Conservation (phyloP, 768 basidiomycete species). For the Arthromyces matolae region DNA sequence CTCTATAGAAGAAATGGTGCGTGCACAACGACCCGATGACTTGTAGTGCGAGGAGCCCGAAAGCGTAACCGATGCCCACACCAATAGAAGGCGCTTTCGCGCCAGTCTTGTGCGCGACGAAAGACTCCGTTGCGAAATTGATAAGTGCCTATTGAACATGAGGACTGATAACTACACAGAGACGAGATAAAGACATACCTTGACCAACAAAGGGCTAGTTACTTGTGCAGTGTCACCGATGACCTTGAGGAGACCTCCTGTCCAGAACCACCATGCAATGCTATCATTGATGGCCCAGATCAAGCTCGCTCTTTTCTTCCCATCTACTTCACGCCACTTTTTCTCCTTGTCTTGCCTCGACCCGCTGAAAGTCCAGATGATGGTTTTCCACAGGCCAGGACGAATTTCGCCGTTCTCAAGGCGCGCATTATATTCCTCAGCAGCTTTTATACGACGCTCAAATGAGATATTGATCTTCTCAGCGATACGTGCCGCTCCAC, state of each 20-base stretch:
- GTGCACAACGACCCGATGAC: constrained; percentile 60
- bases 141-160: constrained; percentile 54
- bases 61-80: constrained; percentile 69
- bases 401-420: constrained; percentile 62
- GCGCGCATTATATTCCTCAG: constrained; percentile 66
- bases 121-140: constrained; percentile 64
- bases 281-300: constrained; percentile 71
- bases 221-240: constrained; percentile 71
- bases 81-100: constrained; percentile 38
- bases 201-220: constrained; percentile 74
- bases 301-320: constrained; percentile 61
- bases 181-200: constrained; percentile 39
- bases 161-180: not conserved
- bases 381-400: constrained; percentile 46
- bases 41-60: constrained; percentile 68
- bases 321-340: constrained; percentile 60
- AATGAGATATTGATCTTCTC: constrained; percentile 63
- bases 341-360: constrained; percentile 53
- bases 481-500: constrained; percentile 58
- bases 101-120: constrained; percentile 40
- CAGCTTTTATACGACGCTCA: constrained; percentile 49
- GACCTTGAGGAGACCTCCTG: constrained; percentile 53
- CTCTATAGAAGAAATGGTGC: constrained; percentile 84
- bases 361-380: constrained; percentile 62
- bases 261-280: constrained; percentile 78